phyloP scores from a whole-genome alignment of 257 asterid genomes.

The Rauvolfia tetraphylla region DNA sequence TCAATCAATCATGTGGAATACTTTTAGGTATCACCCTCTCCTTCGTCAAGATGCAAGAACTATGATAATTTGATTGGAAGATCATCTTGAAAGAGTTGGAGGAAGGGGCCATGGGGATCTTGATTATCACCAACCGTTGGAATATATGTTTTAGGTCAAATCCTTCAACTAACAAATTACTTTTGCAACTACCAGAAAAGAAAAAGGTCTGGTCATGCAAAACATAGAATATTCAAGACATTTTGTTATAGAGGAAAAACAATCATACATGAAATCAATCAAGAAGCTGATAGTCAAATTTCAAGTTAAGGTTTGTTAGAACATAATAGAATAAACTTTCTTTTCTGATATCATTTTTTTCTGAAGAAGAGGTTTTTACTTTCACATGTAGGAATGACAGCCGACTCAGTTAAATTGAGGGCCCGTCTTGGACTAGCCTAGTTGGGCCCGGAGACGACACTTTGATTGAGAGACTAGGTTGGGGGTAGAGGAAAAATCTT shows the following conservation, averaged over 20 bases:
- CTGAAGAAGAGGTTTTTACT: too few species aligned
- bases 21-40: background rate
- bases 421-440: too few species aligned
- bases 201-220: background rate
- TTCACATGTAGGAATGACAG: too few species aligned
- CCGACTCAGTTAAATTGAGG: too few species aligned
- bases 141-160: conserved; percentile 12
- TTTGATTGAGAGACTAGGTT: too few species aligned
- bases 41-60: background rate
- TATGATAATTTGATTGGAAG: background rate
- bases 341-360: too few species aligned
- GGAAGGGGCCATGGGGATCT: background rate
- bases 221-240: background rate
- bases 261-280: background rate
- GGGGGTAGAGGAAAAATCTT: too few species aligned
- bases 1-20: background rate
- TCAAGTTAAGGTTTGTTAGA: too few species aligned
- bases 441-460: too few species aligned
- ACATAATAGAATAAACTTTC: too few species aligned
- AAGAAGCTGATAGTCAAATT: background rate
- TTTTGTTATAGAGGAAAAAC: background rate
- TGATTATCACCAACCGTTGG: background rate
- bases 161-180: conserved; percentile 17
- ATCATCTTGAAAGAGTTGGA: background rate
- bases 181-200: conserved; percentile 23